Base-by-base conservation (phyloP, 1,284 basidiomycete species). In the Athelia sp. region DNA sequence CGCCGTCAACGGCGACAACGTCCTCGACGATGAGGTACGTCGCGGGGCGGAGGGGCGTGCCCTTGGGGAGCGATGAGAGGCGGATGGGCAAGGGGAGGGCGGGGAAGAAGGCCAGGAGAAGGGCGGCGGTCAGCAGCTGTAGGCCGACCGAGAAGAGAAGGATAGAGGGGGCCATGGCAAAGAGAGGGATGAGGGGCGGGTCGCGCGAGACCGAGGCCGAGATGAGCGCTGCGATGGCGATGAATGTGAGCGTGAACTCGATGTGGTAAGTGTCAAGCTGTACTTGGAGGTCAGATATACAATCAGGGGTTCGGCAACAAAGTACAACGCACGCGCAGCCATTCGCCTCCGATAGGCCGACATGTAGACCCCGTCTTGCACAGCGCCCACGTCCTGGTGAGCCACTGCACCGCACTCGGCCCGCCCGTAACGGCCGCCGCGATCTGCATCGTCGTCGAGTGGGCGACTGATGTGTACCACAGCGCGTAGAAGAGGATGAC, bases 401-500 rank as follows among this genome's bases (percentile, higher is more conserved):
- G 59, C 18, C 65, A 51, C 46, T 66, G 65, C 54, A 61, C 64
- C 65, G 19, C 15, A 40, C n/a, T 17, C 15, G 36, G 36, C 8
- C 6, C 15, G 15, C 36, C 36, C 6, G 19, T 17, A 9, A 40
- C 6, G 15, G 36, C 15, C n/a, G 36, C 6, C 6, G n/a, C 15
- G 19, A 40, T 40, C 36, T 58, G 64, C 11, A 63, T 64, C 22
- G 55, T 57, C 47, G 48, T 55, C 31, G 65, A 55, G 43, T 65
- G 65, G 0, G 64, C 61, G 21, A 64, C 63, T 61, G 60, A 64
- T 42, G 36, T 40, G 36, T 17, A 40, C 36, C 54, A 53, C 8
- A 67, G 60, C 1, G 61, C 56, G 52, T 62, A 67, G 57, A 65
- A 67, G 32, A 67, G 57, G 23, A 67, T 62, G 52, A 67, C 58